phyloP scores from a whole-genome alignment of 768 basidiomycete species.

The Lactarius indigo region DNA sequence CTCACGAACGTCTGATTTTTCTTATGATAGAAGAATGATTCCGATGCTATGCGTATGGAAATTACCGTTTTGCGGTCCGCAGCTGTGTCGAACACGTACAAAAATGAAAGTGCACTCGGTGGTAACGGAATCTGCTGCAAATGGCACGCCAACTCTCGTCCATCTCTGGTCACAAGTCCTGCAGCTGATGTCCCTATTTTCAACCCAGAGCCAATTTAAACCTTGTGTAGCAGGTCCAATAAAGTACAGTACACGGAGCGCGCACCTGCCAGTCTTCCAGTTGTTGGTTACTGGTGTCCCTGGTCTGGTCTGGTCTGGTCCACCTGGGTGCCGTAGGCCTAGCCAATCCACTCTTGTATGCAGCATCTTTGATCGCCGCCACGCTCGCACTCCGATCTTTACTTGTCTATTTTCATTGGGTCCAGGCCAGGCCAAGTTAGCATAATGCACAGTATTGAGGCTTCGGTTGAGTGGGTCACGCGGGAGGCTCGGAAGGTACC shows the following conservation, averaged over 20 bases:
- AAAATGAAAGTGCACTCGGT: neutral
- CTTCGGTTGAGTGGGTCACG: neutral
- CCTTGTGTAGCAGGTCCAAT: neutral
- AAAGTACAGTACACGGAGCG: neutral
- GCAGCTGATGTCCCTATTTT: neutral
- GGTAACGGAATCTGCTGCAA: neutral
- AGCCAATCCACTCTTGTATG: neutral
- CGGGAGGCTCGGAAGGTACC: neutral
- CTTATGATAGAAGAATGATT: neutral
- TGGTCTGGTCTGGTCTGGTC: neutral
- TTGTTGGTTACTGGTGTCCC: neutral
- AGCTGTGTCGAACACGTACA: constrained; percentile 1
- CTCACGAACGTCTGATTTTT: constrained; percentile 3
- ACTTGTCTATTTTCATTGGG: neutral
- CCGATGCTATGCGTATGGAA: neutral
- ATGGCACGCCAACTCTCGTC: neutral
- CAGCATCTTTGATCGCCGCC: neutral
- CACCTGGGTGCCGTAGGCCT: neutral
- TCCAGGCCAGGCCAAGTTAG: neutral
- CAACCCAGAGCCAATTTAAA: neutral
- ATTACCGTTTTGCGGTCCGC: neutral
- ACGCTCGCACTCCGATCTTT: neutral
- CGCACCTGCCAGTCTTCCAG: neutral
- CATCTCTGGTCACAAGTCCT: neutral
- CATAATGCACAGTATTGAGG: neutral